Evolutionary conservation across 2,329 filamentous ascomycete species (phyloP).

Genomic region (Fusarium sterilihyphosum): DNA sequence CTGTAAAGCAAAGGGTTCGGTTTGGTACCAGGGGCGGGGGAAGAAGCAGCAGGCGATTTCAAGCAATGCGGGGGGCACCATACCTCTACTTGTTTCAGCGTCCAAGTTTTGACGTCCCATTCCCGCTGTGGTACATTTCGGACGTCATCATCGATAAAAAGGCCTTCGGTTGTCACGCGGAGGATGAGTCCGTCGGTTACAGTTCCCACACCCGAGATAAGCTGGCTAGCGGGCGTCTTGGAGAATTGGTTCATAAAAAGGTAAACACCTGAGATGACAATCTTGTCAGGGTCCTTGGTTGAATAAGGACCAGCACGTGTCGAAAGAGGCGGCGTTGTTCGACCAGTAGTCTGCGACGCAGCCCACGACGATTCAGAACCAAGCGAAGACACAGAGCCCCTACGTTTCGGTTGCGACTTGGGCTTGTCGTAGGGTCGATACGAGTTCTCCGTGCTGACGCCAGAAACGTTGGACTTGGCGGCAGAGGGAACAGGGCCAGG

Average conservation of each 20-base stretch:
- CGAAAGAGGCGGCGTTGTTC: conserved; percentile 84
- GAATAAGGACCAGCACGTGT: conserved; percentile 80
- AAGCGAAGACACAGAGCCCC: conserved; percentile 74
- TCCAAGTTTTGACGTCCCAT: conserved; percentile 99
- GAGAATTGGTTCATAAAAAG: conserved; percentile 90
- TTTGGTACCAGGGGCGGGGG: conserved; percentile 51
- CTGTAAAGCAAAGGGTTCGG: conserved; percentile 58
- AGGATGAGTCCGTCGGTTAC: conserved; percentile 94
- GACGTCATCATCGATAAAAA: conserved; percentile 97
- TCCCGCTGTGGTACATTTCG: conserved; percentile 92
- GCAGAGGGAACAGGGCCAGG: conserved; percentile 57
- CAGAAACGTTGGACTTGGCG: conserved; percentile 67
- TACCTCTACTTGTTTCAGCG: conserved; percentile 90
- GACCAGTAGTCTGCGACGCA: conserved; percentile 82
- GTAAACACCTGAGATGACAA: conserved; percentile 93
- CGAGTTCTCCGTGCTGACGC: conserved; percentile 72
- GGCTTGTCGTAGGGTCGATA: conserved; percentile 82
- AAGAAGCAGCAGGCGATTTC: conserved; percentile 55
- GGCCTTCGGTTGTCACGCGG: conserved; percentile 89
- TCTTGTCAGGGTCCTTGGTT: conserved; percentile 93
- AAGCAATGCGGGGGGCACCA: conserved; percentile 76
- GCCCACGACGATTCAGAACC: conserved; percentile 87
- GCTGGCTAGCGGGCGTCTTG: conserved; percentile 88
- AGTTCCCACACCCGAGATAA: conserved; percentile 83
- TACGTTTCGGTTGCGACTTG: conserved; percentile 64